These are phyloP conservation scores for Vigna trinervia DNA, from an alignment of 306 rosid species.

Conservation along the genomic window DNA sequence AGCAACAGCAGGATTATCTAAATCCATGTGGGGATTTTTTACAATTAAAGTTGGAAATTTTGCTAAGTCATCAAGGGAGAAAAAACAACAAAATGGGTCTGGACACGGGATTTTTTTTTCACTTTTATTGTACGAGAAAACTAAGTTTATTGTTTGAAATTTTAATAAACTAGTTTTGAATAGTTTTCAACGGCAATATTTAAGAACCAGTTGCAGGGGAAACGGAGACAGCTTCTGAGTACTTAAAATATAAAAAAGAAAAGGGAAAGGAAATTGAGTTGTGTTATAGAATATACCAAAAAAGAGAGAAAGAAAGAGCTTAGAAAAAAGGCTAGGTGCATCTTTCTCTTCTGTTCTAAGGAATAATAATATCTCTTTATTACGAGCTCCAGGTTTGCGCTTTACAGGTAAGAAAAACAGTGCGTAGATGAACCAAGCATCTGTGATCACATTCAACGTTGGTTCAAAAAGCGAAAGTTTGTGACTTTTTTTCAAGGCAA, in stretches of 20 bases:
- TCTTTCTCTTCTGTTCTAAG: constrained; percentile 38
- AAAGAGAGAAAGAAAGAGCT: constrained; percentile 17
- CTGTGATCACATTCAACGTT: constrained; percentile 24
- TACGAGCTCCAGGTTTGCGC: constrained; percentile 37
- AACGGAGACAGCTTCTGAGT: constrained; percentile 59
- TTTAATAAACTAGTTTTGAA: constrained; percentile 42
- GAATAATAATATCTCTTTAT: constrained; percentile 43
- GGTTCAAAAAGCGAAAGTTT: constrained; percentile 28
- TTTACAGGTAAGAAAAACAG: constrained; percentile 50
- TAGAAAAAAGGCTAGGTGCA: constrained; percentile 53
- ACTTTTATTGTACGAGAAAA: constrained; percentile 4
- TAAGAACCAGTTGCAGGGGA: constrained; percentile 70
- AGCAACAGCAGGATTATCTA: constrained; percentile 40
- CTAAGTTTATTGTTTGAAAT: constrained; percentile 24
- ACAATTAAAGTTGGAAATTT: neutral
- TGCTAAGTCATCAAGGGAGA: neutral
- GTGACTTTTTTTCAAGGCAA: constrained; percentile 27
- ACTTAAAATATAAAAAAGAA: constrained; percentile 14
- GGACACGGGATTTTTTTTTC: neutral
- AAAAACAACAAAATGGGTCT: constrained; percentile 18
- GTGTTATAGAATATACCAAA: constrained; percentile 35
- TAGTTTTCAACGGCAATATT: constrained; percentile 63
- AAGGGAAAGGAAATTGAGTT: constrained; percentile 7
- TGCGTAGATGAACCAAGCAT: constrained; percentile 33
- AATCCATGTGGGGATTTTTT: constrained; percentile 31